phyloP scores from a whole-genome alignment of 23 red algal species.

The Gracilaria vermiculophylla region DNA sequence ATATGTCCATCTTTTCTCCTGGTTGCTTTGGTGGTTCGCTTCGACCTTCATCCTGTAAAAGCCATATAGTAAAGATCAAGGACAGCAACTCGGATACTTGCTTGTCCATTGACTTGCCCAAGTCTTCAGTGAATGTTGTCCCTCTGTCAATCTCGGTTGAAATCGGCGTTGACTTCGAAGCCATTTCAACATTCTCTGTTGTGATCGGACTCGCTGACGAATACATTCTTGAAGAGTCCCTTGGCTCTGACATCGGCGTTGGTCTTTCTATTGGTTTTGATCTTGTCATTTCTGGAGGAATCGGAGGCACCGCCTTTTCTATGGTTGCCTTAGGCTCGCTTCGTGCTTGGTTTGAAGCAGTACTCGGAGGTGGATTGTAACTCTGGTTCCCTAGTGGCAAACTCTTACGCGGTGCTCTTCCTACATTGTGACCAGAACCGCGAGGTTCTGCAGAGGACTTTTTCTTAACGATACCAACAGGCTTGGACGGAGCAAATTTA shows the following conservation, averaged over 20 bases:
- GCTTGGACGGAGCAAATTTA: conserved; percentile 13
- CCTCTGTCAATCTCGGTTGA: background rate
- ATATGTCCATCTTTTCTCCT: conserved; percentile 28
- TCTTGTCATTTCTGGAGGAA: background rate
- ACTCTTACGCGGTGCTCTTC: conserved; percentile 19
- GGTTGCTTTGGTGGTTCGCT: conserved; percentile 51
- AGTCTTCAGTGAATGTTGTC: conserved; percentile 10
- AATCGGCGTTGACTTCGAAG: background rate
- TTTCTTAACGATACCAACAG: conserved; percentile 38
- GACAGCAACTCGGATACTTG: conserved; percentile 47
- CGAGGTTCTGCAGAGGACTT: background rate
- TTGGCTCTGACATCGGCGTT: background rate
- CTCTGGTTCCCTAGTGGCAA: background rate
- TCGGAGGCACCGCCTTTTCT: background rate
- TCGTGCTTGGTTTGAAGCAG: background rate
- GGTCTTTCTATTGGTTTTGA: background rate
- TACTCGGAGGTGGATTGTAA: conserved; percentile 3
- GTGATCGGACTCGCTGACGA: background rate
- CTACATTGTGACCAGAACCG: background rate
- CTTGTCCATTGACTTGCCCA: conserved; percentile 61
- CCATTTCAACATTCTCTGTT: background rate
- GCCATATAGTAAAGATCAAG: conserved; percentile 38
- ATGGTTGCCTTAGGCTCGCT: background rate
- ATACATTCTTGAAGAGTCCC: background rate
- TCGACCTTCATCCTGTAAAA: conserved; percentile 61